phyloP scores from a whole-genome alignment of 352 stramenopile genomes.

The Phytophthora aleatoria region DNA sequence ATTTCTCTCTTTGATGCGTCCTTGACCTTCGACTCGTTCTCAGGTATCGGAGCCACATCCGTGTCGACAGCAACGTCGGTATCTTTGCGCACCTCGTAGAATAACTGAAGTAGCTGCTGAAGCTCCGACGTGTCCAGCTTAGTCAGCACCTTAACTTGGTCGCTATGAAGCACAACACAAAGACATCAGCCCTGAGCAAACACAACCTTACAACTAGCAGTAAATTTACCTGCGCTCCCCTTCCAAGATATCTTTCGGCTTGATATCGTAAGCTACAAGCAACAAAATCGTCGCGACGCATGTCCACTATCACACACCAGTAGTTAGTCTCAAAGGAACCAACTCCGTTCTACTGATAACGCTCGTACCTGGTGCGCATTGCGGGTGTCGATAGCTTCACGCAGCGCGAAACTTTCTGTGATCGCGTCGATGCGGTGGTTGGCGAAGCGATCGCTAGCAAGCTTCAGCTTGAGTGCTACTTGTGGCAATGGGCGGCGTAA shows the following conservation, averaged over 20 bases:
- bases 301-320: conserved; percentile 48
- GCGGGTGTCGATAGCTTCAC: conserved; percentile 67
- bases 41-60: conserved; percentile 39
- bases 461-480: conserved; percentile 52
- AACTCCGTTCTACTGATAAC: background rate
- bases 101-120: conserved; percentile 66
- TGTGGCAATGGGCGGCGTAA: conserved; percentile 56
- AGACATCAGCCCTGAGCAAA: background rate
- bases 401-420: conserved; percentile 60
- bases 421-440: conserved; percentile 64
- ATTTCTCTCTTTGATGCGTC: conserved; percentile 18
- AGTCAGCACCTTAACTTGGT: conserved; percentile 48
- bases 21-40: conserved; percentile 21
- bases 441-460: conserved; percentile 56
- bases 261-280: conserved; percentile 63
- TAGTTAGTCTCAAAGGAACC: conserved; percentile 2
- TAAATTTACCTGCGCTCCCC: conserved; percentile 47
- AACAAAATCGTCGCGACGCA: conserved; percentile 72
- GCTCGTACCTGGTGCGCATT: conserved; percentile 60
- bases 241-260: conserved; percentile 39
- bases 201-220: background rate
- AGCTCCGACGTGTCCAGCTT: conserved; percentile 71
- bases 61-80: conserved; percentile 65
- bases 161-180: conserved; percentile 22
- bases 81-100: conserved; percentile 67